Base-by-base conservation (phyloP, 345 rosid species). In the Erucastrum elatum region DNA sequence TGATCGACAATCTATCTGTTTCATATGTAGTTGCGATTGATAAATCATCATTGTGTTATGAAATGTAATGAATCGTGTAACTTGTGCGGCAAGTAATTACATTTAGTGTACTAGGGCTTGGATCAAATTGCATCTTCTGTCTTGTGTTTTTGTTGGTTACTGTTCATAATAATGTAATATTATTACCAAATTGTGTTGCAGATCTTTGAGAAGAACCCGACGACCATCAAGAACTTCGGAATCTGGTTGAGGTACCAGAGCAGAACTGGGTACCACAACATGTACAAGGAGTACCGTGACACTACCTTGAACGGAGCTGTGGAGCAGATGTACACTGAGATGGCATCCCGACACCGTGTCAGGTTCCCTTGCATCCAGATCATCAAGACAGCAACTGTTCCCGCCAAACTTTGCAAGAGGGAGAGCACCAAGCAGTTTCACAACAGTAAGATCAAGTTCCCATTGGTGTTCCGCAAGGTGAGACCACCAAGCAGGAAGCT, bases 401-500 rank as follows among this genome's bases (percentile, higher is more conserved):
- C 87, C 0, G 89, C 91, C 2, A 85, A 85, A 84, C 87, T 88
- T 0, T 90, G 94, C 87, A 90, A 87, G 89, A 87, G 94, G 71
- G 91, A 88, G 70, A 86, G 84, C 82, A 84, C 88, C 27, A 88
- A 88, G 65, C 91, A 87, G 76, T 90, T 90, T 62, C 91, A 87
- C 61, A 85, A 90, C 77, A 87, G 89, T 31, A 87, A 90, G 71
- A 88, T 90, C 74, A 90, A 88, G 79, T 89, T 89, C 78, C 94
- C 91, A 0, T 77, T 87, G 86, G 84, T 90, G 76, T 76, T 83
- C 84, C 84, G 84, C 77, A 87, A 87, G 90, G 86, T 90, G 8
- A 88, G 94, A 68, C 91, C 90, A 8, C 94, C 89, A 4, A 77
- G 81, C 55, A 87, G 92, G 87, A 90, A 90, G 87, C 83, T 90